Evolutionary conservation across 2,329 filamentous ascomycete genomes (phyloP).

Genomic region (Clarireedia hainanense): DNA sequence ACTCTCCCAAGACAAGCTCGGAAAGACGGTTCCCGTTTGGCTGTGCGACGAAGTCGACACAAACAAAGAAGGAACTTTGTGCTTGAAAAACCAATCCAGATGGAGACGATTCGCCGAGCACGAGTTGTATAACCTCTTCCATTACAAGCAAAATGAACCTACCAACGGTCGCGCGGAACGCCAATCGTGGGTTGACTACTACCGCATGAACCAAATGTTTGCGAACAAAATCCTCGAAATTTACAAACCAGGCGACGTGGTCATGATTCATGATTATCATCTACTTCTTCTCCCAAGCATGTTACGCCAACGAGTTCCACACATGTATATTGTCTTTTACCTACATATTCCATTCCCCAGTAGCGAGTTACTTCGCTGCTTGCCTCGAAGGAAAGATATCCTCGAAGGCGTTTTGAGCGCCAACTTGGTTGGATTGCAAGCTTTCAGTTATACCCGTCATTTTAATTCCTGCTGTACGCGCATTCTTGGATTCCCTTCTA

Average conservation of each 20-base stretch:
- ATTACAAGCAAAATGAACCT: slow-evolving; percentile 92
- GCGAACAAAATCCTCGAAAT: slow-evolving; percentile 80
- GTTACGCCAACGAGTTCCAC: slow-evolving; percentile 75
- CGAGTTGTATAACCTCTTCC: slow-evolving; percentile 85
- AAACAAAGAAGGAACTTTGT: slow-evolving; percentile 52
- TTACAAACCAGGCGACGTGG: slow-evolving; percentile 87
- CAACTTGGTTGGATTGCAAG: slow-evolving; percentile 93
- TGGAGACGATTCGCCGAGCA: slow-evolving; percentile 91
- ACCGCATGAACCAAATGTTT: slow-evolving; percentile 86
- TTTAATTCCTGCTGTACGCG: slow-evolving; percentile 92
- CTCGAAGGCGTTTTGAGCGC: slow-evolving; percentile 83
- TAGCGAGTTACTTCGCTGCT: slow-evolving; percentile 87
- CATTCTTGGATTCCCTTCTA: slow-evolving; percentile 83
- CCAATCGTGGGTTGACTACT: slow-evolving; percentile 85
- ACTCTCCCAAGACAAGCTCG: slow-evolving; percentile 63
- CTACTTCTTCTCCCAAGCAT: slow-evolving; percentile 83
- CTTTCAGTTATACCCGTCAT: slow-evolving; percentile 89
- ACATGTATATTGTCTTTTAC: slow-evolving; percentile 92
- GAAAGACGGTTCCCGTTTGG: slow-evolving; percentile 84
- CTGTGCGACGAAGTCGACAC: slow-evolving; percentile 69
- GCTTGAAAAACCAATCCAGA: slow-evolving; percentile 71
- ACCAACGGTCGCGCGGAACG: slow-evolving; percentile 76
- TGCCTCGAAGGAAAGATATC: slow-evolving; percentile 82
- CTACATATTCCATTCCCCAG: slow-evolving; percentile 92
- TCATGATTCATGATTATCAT: slow-evolving; percentile 92